Evolutionary conservation across 768 basidiomycete species (phyloP), one percentile per base, ranked within the genome.

Genomic region (Clavulina sp.): DNA sequence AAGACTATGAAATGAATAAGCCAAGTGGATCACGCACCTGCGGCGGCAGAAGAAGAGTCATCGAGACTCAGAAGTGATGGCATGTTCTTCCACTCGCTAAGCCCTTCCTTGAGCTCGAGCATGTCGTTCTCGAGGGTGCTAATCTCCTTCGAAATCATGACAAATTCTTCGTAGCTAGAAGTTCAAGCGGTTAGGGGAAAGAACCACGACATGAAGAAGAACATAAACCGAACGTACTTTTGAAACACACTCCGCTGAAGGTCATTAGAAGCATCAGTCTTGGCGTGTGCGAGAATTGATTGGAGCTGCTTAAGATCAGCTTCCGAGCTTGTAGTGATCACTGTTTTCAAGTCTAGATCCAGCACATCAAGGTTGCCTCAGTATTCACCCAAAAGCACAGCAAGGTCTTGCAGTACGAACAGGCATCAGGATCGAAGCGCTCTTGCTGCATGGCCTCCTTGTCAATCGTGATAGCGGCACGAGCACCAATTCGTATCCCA

Each of bases 141-240:
- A 50, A 99, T 93, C 66, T 97, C 95, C 62, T 97, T 97, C 3
- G 95, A 95, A 21, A 99, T 86, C 51, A 83, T 73, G 26, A 99
- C 86, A 62, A 97, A 97, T 63, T 97, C 89, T 43, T 91, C 85
- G 61, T 97, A 97, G 66, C 93, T 46, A 24, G 13, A 28, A 46
- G 26, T 9, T 19, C 34, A 9, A 24, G 26, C 13, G 24, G 24
- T 97, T 60, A 18, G 28, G 18, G 16, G 6, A 21, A 40, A 28
- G 29, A 21, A 50, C 4, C 29, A 3, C 1, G 31, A 41, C 41
- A 6, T 41, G n/a, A 44, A 44, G 44, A 4, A n/a, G 48, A 48
- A 21, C 6, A 40, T 21, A 13, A 21, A 19, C 24, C 3, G 13
- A 4, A 56, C 73, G 34, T 58, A 84, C 89, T 95, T 89, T 69